Percentiles rank a stretch among this genome's conserved stretches.
Conservation (phyloP, 1,284 basidiomycete species). For the Peniophora sp. region DNA sequence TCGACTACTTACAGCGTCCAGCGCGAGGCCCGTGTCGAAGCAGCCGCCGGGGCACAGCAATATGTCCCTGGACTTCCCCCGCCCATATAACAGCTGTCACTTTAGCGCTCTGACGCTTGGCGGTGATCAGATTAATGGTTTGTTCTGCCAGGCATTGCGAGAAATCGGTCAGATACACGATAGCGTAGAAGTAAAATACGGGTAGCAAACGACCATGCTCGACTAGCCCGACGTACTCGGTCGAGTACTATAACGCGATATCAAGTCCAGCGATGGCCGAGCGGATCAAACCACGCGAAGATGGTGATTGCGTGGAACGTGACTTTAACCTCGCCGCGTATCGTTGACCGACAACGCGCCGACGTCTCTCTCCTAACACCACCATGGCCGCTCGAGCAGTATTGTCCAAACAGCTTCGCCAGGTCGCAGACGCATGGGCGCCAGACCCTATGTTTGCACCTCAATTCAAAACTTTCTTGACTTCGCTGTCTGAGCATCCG, state of each 20-base stretch:
- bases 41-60: background rate
- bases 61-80: background rate
- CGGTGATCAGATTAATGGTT: background rate
- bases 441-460: constrained; percentile 67
- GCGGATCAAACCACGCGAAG: too few species aligned
- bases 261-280: too few species aligned
- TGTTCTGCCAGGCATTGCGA: too few species aligned
- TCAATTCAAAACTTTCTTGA: constrained; percentile 58
- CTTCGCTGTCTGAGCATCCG: constrained; percentile 59
- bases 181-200: too few species aligned
- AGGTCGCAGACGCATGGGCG: constrained; percentile 52
- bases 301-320: too few species aligned
- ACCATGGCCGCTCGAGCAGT: constrained; percentile 27
- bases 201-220: too few species aligned
- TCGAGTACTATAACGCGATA: too few species aligned
- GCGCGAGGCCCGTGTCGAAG: background rate
- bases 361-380: background rate
- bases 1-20: background rate
- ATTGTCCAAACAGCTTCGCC: constrained; percentile 39
- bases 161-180: too few species aligned
- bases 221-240: too few species aligned
- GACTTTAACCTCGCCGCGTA: too few species aligned
- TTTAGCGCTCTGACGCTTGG: background rate
- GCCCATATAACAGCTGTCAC: background rate
- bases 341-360: background rate